phyloP scores from a whole-genome alignment of 139 green algal genomes.

The Volvox reticuliferus region DNA sequence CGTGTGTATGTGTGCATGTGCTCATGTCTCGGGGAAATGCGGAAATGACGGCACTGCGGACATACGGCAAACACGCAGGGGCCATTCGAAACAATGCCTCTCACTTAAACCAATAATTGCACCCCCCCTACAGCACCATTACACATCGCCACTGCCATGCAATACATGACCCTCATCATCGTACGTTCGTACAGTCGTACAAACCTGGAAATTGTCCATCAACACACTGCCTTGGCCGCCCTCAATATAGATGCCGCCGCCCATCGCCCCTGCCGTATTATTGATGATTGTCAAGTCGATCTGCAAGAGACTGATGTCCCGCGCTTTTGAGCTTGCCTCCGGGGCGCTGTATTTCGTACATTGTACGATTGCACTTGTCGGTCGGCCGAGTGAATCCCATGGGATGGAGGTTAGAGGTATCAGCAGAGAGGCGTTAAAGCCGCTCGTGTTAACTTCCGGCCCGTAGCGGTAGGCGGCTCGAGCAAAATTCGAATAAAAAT shows the following conservation, averaged over 20 bases:
- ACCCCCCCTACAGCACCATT: too few relatives aligned
- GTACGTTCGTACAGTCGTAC: too few relatives aligned
- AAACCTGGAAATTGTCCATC: not conserved
- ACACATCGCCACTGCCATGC: too few relatives aligned
- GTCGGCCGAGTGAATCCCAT: not conserved
- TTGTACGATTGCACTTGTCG: not conserved
- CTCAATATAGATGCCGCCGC: not conserved
- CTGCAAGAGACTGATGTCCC: not conserved
- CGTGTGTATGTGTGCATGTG: too few relatives aligned
- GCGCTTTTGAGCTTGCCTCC: not conserved
- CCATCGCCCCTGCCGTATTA: not conserved
- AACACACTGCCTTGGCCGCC: slow-evolving; percentile 9
- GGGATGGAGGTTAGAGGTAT: not conserved
- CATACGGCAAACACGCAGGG: not conserved
- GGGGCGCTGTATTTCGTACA: not conserved
- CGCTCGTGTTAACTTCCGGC: not conserved
- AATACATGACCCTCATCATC: too few relatives aligned
- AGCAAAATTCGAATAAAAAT: not conserved
- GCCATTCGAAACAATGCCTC: too few relatives aligned
- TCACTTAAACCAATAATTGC: too few relatives aligned
- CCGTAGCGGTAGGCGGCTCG: not conserved
- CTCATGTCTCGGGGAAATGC: too few relatives aligned
- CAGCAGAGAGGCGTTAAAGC: slow-evolving; percentile 26
- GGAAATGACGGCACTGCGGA: not conserved
- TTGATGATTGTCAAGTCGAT: not conserved